Conservation (phyloP, 2,329 filamentous ascomycete genomes). For the Mollisiaceae sp. region DNA sequence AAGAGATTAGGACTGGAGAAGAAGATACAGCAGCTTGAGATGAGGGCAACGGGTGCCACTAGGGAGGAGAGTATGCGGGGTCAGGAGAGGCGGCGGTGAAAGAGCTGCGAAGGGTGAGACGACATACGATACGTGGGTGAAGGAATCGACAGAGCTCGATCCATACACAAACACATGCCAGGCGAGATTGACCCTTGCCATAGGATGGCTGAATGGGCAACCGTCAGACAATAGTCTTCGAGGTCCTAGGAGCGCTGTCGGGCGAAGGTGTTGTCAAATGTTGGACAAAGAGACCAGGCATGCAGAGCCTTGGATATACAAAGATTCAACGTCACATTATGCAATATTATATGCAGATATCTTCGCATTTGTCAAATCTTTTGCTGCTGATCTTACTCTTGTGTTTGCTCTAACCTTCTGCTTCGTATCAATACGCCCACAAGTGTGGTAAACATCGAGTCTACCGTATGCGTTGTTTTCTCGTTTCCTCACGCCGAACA, state of each 20-base stretch:
- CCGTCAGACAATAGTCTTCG: background rate
- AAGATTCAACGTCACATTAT: background rate
- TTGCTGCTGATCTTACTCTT: background rate
- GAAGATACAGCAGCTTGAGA: conserved; percentile 58
- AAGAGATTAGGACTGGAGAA: conserved; percentile 59
- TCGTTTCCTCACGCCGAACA: background rate
- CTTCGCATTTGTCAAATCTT: background rate
- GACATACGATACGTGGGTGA: background rate
- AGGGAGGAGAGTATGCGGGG: conserved; percentile 44
- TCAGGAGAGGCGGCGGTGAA: conserved; percentile 39
- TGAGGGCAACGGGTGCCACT: conserved; percentile 47
- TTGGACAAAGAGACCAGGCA: background rate
- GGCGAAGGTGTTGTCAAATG: background rate
- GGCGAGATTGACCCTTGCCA: background rate
- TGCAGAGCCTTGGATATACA: conserved; percentile 4
- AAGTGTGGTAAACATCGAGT: background rate
- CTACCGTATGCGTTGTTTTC: background rate
- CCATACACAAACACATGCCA: background rate
- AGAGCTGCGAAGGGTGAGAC: background rate
- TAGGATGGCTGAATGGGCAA: no score
- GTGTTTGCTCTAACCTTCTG: background rate
- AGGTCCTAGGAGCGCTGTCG: background rate
- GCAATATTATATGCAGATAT: background rate
- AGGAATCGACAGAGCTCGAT: background rate
- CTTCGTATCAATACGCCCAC: background rate